Evolutionary conservation across 345 rosid genomes (phyloP).

Genomic region (Cardamine resedifolia): DNA sequence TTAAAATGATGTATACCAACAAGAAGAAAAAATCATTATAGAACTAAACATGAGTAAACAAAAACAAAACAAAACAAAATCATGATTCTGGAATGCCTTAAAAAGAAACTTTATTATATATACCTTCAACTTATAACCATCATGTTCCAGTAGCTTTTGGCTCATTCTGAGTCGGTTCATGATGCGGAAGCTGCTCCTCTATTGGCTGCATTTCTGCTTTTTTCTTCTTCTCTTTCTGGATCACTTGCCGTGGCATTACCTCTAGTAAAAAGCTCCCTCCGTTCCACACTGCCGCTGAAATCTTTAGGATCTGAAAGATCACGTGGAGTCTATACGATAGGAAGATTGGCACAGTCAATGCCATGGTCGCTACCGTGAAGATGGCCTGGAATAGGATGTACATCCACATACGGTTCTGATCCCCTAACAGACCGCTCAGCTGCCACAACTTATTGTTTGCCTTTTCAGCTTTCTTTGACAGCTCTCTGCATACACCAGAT

Average conservation of each 20-base stretch:
- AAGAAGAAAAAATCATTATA: constrained; percentile 5
- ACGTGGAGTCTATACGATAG: constrained; percentile 66
- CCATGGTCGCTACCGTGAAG: constrained; percentile 93
- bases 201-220: constrained; percentile 45
- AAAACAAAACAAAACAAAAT: not conserved
- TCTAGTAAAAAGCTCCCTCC: constrained; percentile 92
- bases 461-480: constrained; percentile 83
- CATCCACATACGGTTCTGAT: constrained; percentile 78
- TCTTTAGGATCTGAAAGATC: constrained; percentile 78
- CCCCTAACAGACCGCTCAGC: constrained; percentile 79
- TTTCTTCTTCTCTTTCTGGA: constrained; percentile 76
- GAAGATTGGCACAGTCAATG: constrained; percentile 89
- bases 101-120: constrained; percentile 10
- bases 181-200: constrained; percentile 16
- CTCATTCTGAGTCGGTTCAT: constrained; percentile 17
- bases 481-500: constrained; percentile 50
- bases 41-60: not conserved
- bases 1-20: constrained; percentile 1
- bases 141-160: constrained; percentile 25
- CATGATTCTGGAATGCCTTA: not conserved
- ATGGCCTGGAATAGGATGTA: constrained; percentile 72
- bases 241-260: constrained; percentile 89
- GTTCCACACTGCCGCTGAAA: constrained; percentile 88
- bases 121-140: not conserved
- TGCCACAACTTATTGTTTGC: constrained; percentile 90